Evolutionary conservation across 768 basidiomycete species (phyloP), one percentile per base, ranked within the genome.

Genomic region (Mycena vitilis): DNA sequence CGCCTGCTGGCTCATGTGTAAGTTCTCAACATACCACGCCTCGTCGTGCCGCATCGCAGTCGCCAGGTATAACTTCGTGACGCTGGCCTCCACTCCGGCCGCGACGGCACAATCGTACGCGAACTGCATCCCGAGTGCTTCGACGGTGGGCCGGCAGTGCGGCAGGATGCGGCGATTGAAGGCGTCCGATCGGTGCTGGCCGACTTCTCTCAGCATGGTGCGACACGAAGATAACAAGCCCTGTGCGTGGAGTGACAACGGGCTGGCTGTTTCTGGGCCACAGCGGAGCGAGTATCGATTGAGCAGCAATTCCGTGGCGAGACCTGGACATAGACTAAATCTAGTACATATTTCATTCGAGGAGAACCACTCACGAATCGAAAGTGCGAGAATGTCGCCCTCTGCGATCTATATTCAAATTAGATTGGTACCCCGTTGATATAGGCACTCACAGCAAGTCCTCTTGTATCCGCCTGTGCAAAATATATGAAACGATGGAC

Each of bases 381-480:
- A 68, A 36, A 81, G 63, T 1, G 60, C 80, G 0, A 81, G 73
- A 38, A 78, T 63, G 59, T 82, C 81, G 34, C 81, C 81, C 68
- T 82, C 81, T 8, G 81, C 80, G 36, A 81, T 81, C 13, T 30
- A 30, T 2, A 30, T 30, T 30, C 30, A 5, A 30, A 30, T 30
- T 30, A 30, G 30, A 30, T 30, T 30, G 30, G 30, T 30, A 30
- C 5, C 5, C 30, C 2, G 30, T 30, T 30, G 30, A 30, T 30
- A n/a, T 30, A 30, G 30, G 30, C 5, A 30, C 30, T 30, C 30
- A 30, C 30, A 30, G 76, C 75, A 12, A 73, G 62, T 1, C 80
- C 78, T 11, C 79, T 75, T 66, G 77, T 71, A 36, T 77, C 76
- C 49, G 53, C 51, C 42, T 47, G n/a, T n/a, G 30, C n/a, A 18